Evolutionary conservation across 768 basidiomycete species (phyloP).

Genomic region (Leccinellum albellum): DNA sequence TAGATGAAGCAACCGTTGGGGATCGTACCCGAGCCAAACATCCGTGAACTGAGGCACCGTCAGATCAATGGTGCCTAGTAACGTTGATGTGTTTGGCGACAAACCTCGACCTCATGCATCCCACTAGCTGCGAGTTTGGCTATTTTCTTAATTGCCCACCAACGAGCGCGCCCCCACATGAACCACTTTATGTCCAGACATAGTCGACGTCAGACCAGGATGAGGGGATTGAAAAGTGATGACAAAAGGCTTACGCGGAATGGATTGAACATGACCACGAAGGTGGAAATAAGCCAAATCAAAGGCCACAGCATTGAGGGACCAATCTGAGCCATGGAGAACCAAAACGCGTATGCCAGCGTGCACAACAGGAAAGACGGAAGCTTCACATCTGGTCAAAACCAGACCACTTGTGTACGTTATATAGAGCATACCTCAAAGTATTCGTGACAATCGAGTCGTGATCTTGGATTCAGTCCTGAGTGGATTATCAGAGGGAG

Average conservation of each 20-base stretch:
- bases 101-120: constrained; percentile 68
- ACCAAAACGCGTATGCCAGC: constrained; percentile 78
- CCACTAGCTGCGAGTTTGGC: constrained; percentile 68
- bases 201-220: background rate
- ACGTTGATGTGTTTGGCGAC: background rate
- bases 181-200: constrained; percentile 44
- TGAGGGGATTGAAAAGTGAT: background rate
- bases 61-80: constrained; percentile 1
- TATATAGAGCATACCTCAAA: constrained; percentile 46
- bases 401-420: background rate
- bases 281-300: constrained; percentile 69
- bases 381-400: constrained; percentile 43
- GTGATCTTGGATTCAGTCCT: constrained; percentile 71
- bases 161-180: constrained; percentile 41
- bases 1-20: background rate
- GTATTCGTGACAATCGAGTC: constrained; percentile 76
- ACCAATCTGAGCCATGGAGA: constrained; percentile 72
- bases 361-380: constrained; percentile 76
- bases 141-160: constrained; percentile 73
- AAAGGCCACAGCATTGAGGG: constrained; percentile 76
- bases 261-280: constrained; percentile 68
- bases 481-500: constrained; percentile 6
- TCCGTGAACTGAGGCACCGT: constrained; percentile 58
- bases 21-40: constrained; percentile 81
- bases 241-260: constrained; percentile 46